phyloP scores from a whole-genome alignment of 352 stramenopile genomes.

The Phytophthora palmivora region DNA sequence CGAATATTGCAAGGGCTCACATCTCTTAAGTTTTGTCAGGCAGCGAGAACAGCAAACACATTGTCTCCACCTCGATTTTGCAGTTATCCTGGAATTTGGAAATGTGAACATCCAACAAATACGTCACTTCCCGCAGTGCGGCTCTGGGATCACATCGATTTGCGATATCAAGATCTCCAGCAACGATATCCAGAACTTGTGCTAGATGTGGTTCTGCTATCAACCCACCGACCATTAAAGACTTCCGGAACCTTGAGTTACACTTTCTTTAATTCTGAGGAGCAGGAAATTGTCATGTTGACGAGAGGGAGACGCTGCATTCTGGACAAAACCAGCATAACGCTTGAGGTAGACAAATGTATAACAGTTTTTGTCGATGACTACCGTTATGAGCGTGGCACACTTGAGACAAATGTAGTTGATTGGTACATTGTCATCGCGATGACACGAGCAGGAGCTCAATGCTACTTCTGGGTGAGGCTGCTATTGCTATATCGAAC shows the following conservation, averaged over 20 bases:
- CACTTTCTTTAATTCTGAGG: conserved; percentile 23
- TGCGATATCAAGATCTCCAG: conserved; percentile 31
- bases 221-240: conserved; percentile 17
- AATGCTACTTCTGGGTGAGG: conserved; percentile 56
- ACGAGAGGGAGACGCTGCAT: conserved; percentile 34
- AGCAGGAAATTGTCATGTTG: conserved; percentile 42
- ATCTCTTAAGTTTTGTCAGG: conserved; percentile 10
- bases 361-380: conserved; percentile 58
- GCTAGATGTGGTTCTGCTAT: conserved; percentile 33
- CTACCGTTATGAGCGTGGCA: conserved; percentile 55
- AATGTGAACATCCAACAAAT: conserved; percentile 20
- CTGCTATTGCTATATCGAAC: conserved; percentile 38
- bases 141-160: conserved; percentile 38
- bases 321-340: background rate
- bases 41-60: background rate
- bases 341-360: conserved; percentile 17
- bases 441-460: conserved; percentile 37
- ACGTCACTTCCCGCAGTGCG: conserved; percentile 4
- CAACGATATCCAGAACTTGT: conserved; percentile 31
- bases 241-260: conserved; percentile 9
- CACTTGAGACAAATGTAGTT: conserved; percentile 41
- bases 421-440: conserved; percentile 45
- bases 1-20: background rate
- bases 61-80: conserved; percentile 31
- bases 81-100: conserved; percentile 26